Conservation (phyloP, 345 rosid genomes). For the Erodium maritimum region DNA sequence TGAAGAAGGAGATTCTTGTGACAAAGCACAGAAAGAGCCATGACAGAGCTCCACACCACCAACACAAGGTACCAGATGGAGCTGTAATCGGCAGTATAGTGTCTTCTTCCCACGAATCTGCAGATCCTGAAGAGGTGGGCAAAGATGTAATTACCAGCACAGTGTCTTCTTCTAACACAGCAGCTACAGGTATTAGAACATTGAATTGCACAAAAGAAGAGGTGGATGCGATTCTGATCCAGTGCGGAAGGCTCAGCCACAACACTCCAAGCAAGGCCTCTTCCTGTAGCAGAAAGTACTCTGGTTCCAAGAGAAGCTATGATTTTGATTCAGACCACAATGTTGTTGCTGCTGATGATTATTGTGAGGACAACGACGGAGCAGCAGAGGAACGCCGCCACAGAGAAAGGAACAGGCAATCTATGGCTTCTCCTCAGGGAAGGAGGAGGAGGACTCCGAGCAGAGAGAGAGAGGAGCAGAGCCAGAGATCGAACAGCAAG, state of each 20-base stretch:
- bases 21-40: slow-evolving; percentile 81
- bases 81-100: background rate
- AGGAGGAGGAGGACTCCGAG: slow-evolving; percentile 86
- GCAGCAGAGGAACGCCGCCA: slow-evolving; percentile 31
- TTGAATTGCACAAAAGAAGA: slow-evolving; percentile 66
- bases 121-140: slow-evolving; percentile 1
- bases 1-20: slow-evolving; percentile 59
- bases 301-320: slow-evolving; percentile 89
- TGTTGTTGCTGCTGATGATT: slow-evolving; percentile 14
- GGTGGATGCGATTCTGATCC: slow-evolving; percentile 85
- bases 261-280: slow-evolving; percentile 46
- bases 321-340: slow-evolving; percentile 62
- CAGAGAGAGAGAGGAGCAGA: slow-evolving; percentile 62
- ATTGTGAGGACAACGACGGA: slow-evolving; percentile 12
- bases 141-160: background rate
- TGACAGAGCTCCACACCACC: slow-evolving; percentile 35
- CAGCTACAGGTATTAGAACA: slow-evolving; percentile 24
- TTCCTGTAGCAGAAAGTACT: slow-evolving; percentile 37
- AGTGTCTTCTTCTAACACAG: slow-evolving; percentile 2
- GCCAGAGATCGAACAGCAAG: slow-evolving; percentile 47
- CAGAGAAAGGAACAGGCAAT: slow-evolving; percentile 30
- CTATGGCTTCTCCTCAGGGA: slow-evolving; percentile 33
- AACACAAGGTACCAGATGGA: slow-evolving; percentile 5
- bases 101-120: background rate
- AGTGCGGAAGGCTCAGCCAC: slow-evolving; percentile 84